Evolutionary conservation across 2,329 filamentous ascomycete genomes (phyloP).

Genomic region (Cadophora malorum): DNA sequence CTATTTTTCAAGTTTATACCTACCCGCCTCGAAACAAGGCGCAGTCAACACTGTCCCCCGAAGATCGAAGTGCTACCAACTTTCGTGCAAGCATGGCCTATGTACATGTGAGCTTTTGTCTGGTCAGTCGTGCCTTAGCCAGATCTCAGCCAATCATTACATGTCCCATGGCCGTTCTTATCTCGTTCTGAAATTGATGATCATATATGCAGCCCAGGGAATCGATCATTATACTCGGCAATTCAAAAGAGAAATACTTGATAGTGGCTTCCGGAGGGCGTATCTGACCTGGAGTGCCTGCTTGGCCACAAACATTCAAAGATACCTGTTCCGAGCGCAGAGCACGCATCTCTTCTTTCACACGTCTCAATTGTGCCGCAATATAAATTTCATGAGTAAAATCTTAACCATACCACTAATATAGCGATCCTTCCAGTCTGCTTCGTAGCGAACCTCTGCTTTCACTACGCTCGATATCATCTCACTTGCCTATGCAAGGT

Average conservation of each 20-base stretch:
- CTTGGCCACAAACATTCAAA: not conserved
- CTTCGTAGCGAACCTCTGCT: no score
- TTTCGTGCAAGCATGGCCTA: not conserved
- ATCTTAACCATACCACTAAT: not conserved
- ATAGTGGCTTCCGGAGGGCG: not conserved
- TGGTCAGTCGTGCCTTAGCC: not conserved
- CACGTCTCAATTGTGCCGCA: not conserved
- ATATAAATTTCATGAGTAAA: not conserved
- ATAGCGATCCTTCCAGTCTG: not conserved
- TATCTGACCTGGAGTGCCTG: not conserved
- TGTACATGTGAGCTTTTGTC: not conserved
- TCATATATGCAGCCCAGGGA: not conserved
- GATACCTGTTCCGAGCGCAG: not conserved
- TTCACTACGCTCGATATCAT: not conserved
- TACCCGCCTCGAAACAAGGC: constrained; percentile 13
- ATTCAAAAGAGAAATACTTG: not conserved
- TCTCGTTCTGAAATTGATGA: not conserved
- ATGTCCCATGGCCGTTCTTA: not conserved
- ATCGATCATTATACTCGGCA: not conserved
- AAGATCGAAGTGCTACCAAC: not conserved
- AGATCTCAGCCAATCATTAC: not conserved
- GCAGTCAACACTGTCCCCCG: not conserved
- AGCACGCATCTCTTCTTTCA: not conserved
- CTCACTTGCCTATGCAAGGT: not conserved
- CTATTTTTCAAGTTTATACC: not conserved